Base-by-base conservation (phyloP, 2,329 filamentous ascomycete genomes). In the Penicillium brevicompactum region DNA sequence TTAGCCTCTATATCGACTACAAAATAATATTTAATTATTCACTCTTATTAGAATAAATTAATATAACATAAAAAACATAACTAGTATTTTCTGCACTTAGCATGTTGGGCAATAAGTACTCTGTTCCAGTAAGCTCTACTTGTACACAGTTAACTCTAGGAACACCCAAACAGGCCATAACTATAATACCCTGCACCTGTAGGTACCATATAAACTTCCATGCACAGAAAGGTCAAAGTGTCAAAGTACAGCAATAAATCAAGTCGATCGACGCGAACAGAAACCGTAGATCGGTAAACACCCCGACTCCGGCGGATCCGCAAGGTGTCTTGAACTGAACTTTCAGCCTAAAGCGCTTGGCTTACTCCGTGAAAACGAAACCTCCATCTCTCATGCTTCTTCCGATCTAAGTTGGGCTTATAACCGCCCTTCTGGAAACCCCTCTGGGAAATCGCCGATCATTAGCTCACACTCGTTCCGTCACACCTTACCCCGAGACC, bases 321-420 rank as follows among this genome's bases (percentile, higher is more conserved):
- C 47, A 37, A 37, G 34, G 34, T 53, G 38, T 49, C 44, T 34
- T 54, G 46, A 41, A 32, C 22, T 30, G 47, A 51, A 45, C 49
- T 54, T 41, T 51, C 52, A 51, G 30, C 50, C 49, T 24, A 38
- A 49, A 49, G 30, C 27, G 38, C 46, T 55, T 49, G 24, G 37
- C 45, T 48, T 21, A 41, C 24, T 53, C 24, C 24, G 24, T 27
- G 24, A 27, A 6, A 27, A 6, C 18, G 18, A 18, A 18, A n/a
- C 31, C 31, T 44, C 48, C 49, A 45, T 46, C 14, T 30, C 34
- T 52, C 54, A 56, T 56, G 44, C 30, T 34, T 31, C 21, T 18
- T 61, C 46, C 45, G 64, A 57, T 18, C 38, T 64, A 61, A 42
- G 18, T 64, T 62, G 57, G 67, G 62, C 44, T 70, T 32, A 32